Evolutionary conservation across 2,329 filamentous ascomycete species (phyloP), one percentile per base, ranked within the genome.

Genomic region (Hypomyces rosellus): DNA sequence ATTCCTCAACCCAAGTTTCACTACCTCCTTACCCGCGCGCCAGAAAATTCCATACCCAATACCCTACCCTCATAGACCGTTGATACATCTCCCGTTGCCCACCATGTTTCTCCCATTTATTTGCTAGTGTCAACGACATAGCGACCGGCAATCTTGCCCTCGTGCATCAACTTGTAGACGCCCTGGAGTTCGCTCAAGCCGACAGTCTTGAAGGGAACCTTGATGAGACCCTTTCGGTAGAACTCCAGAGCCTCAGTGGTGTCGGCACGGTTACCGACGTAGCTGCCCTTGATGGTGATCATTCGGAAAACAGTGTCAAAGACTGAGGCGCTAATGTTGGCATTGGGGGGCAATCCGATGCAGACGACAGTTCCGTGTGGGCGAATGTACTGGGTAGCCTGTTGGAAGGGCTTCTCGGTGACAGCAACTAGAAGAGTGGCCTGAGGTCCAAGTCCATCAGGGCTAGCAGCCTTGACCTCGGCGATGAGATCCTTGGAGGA

Each of bases 191-290:
- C 78, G 62, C 83, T 86, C 53, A 96, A 75, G 13, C 89, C 89
- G 48, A 89, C 83, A 7, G 81, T 80, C 84, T 96, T 95, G 81
- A 80, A 93, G 7, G 92, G 92, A 5, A 84, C 84, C 65, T 89
- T 86, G 78, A 97, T 91, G 56, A 95, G 72, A 14, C 92, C 92
- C 18, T 86, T 79, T 51, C 79, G 74, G 76, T 82, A 96, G 75
- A 96, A 96, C 59, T 96, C 91, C 55, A 97, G 76, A 3, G 92
- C 91, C 75, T 97, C 92, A 48, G 84, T 81, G 1, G 84, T 86
- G 67, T 97, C 92, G 66, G 86, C 84, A 59, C 92, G 82, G 75
- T 95, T 96, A 51, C 92, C 92, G 59, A 97, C 92, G 66, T 96
- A 96, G 61, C 84, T 89, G 54, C 91, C 91, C 75, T 88, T 88